These are phyloP conservation scores for Coniochaeta hoffmannii DNA, from an alignment of 2,329 filamentous ascomycete genomes.

Conservation along the genomic window DNA sequence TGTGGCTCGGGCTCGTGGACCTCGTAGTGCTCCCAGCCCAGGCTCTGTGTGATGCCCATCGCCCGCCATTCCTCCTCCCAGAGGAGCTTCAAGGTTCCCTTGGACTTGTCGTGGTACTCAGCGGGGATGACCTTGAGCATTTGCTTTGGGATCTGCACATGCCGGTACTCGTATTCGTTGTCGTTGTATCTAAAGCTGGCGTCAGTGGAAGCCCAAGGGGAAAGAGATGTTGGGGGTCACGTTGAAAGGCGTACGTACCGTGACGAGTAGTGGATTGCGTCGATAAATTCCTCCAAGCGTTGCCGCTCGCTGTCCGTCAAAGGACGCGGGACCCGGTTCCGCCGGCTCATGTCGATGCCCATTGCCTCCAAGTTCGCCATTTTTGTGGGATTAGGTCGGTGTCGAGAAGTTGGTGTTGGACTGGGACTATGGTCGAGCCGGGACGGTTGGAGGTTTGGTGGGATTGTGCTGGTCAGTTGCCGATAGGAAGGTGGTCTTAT, in stretches of 20 bases:
- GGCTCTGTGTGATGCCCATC: slow-evolving; percentile 95
- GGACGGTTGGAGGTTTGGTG: background rate
- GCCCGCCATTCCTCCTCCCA: slow-evolving; percentile 99
- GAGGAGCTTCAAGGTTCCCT: slow-evolving; percentile 89
- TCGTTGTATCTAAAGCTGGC: slow-evolving; percentile 70
- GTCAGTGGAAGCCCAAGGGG: background rate
- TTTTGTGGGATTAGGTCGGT: background rate
- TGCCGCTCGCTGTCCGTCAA: slow-evolving; percentile 75
- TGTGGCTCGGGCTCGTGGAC: slow-evolving; percentile 98
- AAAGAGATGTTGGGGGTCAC: background rate
- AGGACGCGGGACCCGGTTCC: slow-evolving; percentile 78
- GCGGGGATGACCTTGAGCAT: slow-evolving; percentile 97
- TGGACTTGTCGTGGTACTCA: slow-evolving; percentile 54
- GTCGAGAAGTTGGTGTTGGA: background rate
- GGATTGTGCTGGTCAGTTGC: background rate
- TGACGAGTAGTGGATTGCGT: slow-evolving; percentile 91
- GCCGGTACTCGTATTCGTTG: slow-evolving; percentile 88
- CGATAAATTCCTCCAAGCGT: slow-evolving; percentile 82
- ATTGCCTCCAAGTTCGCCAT: slow-evolving; percentile 21
- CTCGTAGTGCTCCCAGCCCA: slow-evolving; percentile 99
- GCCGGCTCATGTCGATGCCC: slow-evolving; percentile 74
- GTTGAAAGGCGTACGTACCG: slow-evolving; percentile 55
- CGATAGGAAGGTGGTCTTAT: background rate
- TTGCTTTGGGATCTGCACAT: slow-evolving; percentile 93
- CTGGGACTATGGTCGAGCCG: background rate